Percentiles rank a stretch among this genome's conserved stretches.
These are phyloP conservation scores for Monascus ruber DNA, from an alignment of 2,329 filamentous ascomycete genomes.

Conservation along the genomic window DNA sequence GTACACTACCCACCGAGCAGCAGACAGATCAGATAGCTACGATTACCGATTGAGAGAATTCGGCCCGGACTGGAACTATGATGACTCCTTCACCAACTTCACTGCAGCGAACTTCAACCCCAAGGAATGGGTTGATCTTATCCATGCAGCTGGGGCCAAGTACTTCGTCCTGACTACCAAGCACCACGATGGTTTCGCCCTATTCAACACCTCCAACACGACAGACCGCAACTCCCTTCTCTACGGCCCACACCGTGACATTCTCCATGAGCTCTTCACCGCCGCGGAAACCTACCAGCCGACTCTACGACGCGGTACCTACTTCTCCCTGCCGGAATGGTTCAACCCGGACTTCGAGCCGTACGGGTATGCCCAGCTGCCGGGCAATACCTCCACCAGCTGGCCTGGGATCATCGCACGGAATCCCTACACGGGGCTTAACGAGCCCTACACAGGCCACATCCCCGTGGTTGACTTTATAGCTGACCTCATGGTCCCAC, in stretches of 20 bases:
- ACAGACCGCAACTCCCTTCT: slow-evolving; percentile 34
- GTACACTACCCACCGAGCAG: slow-evolving; percentile 39
- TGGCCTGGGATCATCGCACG: slow-evolving; percentile 19
- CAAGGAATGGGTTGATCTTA: slow-evolving; percentile 44
- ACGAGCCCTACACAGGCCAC: slow-evolving; percentile 34
- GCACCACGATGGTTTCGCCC: slow-evolving; percentile 38
- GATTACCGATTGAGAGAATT: slow-evolving; percentile 42
- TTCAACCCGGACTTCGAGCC: slow-evolving; percentile 31
- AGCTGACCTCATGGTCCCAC: slow-evolving; percentile 30
- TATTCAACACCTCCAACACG: slow-evolving; percentile 34
- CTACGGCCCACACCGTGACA: slow-evolving; percentile 29
- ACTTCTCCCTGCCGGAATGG: slow-evolving; percentile 38
- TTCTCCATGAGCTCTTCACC: slow-evolving; percentile 31
- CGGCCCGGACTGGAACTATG: slow-evolving; percentile 42
- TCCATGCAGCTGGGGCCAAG: slow-evolving; percentile 41
- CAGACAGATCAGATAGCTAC: slow-evolving; percentile 33
- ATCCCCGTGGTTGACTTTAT: slow-evolving; percentile 32
- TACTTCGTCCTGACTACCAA: slow-evolving; percentile 37
- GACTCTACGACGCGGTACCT: slow-evolving; percentile 32
- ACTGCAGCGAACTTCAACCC: slow-evolving; percentile 41
- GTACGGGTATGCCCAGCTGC: slow-evolving; percentile 31
- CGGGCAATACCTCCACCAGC: slow-evolving; percentile 7
- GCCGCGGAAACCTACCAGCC: slow-evolving; percentile 34
- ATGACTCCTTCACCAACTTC: slow-evolving; percentile 46
- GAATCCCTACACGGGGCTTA: slow-evolving; percentile 34